These are phyloP conservation scores for Coemansia sp. DNA, from an alignment of 192 early-diverging fungal species.

Conservation along the genomic window DNA sequence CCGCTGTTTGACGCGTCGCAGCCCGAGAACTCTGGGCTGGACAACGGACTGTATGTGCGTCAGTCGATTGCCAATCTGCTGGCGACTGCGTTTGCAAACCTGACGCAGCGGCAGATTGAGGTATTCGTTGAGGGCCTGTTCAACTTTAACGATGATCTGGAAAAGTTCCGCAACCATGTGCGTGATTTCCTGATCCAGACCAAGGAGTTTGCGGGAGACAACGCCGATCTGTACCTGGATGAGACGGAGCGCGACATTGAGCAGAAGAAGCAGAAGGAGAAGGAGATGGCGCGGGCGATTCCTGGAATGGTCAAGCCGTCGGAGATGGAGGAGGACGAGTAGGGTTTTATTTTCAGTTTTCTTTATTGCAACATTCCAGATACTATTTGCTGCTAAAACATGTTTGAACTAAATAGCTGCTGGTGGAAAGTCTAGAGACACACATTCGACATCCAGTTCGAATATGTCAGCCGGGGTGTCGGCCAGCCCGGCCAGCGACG, in stretches of 20 bases:
- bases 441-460: slow-evolving; percentile 81
- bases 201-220: slow-evolving; percentile 91
- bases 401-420: background rate
- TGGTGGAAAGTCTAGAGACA: slow-evolving; percentile 81
- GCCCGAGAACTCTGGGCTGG: slow-evolving; percentile 71
- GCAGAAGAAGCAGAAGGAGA: slow-evolving; percentile 72
- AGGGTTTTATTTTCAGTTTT: slow-evolving; percentile 13
- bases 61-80: slow-evolving; percentile 85
- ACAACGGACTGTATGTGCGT: slow-evolving; percentile 77
- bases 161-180: slow-evolving; percentile 89
- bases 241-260: slow-evolving; percentile 87
- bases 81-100: slow-evolving; percentile 86
- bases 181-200: slow-evolving; percentile 95
- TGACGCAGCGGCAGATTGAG: slow-evolving; percentile 82
- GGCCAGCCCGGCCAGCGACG: slow-evolving; percentile 64
- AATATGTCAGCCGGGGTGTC: slow-evolving; percentile 71
- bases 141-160: slow-evolving; percentile 74
- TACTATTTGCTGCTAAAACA: too few species aligned
- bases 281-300: slow-evolving; percentile 79
- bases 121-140: slow-evolving; percentile 87
- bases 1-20: slow-evolving; percentile 81
- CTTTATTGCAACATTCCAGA: background rate
- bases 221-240: slow-evolving; percentile 81
- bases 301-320: slow-evolving; percentile 97
- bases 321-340: slow-evolving; percentile 63